Evolutionary conservation across 257 asterid species (phyloP).

Genomic region (Petunia axillaris): DNA sequence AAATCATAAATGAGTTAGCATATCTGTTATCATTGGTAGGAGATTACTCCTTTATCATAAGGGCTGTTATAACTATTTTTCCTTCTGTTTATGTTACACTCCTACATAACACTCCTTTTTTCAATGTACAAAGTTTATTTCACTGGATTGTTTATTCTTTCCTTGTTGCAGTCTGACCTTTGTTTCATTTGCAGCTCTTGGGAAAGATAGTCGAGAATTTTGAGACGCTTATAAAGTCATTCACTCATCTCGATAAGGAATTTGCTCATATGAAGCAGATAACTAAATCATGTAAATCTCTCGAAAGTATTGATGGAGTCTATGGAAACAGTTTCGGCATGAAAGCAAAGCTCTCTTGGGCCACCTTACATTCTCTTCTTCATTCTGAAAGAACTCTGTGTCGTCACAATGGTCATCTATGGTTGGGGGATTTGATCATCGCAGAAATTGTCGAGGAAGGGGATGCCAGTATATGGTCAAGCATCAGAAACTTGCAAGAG

Average conservation of each 20-base stretch:
- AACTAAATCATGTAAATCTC: conserved; percentile 71
- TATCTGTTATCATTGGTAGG: neutral
- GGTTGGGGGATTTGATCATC: conserved; percentile 95
- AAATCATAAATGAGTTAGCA: neutral
- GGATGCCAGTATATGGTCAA: conserved; percentile 62
- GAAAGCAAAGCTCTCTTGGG: conserved; percentile 79
- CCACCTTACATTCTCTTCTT: conserved; percentile 96
- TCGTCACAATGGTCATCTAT: conserved; percentile 94
- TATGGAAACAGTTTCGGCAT: conserved; percentile 51
- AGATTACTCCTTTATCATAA: neutral
- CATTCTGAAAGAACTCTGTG: conserved; percentile 79
- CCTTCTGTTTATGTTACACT: conserved; percentile 1
- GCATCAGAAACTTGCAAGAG: conserved; percentile 77
- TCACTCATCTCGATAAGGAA: conserved; percentile 86
- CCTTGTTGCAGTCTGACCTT: conserved; percentile 27
- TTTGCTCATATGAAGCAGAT: conserved; percentile 72
- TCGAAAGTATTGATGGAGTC: conserved; percentile 61
- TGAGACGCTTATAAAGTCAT: conserved; percentile 76
- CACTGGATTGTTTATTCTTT: conserved; percentile 18
- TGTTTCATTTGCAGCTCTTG: conserved; percentile 67
- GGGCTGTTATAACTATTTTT: conserved; percentile 20
- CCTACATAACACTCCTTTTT: conserved; percentile 4
- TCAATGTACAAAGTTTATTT: neutral
- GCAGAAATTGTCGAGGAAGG: conserved; percentile 82
- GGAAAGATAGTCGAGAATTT: conserved; percentile 83